Evolutionary conservation across 176 grass and related monocot genomes (phyloP).

Genomic region (Thalia dealbata): DNA sequence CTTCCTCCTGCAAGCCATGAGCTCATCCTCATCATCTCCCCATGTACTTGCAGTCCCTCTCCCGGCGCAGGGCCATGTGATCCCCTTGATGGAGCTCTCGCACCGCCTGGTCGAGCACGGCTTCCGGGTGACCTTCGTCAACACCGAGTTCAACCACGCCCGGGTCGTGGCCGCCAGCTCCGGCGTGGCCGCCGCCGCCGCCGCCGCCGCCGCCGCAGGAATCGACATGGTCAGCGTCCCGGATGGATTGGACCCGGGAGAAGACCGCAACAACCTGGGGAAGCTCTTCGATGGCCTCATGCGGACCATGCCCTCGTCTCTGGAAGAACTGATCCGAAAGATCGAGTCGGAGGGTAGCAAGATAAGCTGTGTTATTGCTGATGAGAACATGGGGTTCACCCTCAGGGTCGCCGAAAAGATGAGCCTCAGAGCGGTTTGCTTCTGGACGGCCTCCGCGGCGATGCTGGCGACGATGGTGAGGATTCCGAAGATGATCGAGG

Average conservation of each 20-base stretch:
- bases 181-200: too few relatives aligned
- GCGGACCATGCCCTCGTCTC: conserved; percentile 26
- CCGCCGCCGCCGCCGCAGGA: not conserved
- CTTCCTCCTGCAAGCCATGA: too few relatives aligned
- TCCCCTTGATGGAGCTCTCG: conserved; percentile 1
- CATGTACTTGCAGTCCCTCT: not conserved
- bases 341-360: conserved; percentile 18
- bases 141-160: conserved; percentile 3
- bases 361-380: conserved; percentile 39
- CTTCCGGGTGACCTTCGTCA: conserved; percentile 14
- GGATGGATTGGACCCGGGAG: conserved; percentile 47
- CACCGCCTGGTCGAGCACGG: not conserved
- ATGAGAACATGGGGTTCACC: conserved; percentile 36
- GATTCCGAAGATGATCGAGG: conserved; percentile 35
- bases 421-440: conserved; percentile 24
- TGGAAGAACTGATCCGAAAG: conserved; percentile 30
- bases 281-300: conserved; percentile 17
- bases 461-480: conserved; percentile 23
- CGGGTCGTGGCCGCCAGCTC: not conserved
- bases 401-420: conserved; percentile 22
- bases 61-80: not conserved
- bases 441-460: conserved; percentile 38
- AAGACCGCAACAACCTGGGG: conserved; percentile 39
- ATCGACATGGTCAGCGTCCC: conserved; percentile 46
- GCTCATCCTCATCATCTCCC: not conserved